Conservation (phyloP, 2,329 filamentous ascomycete species). For the Microdochium paspali region DNA sequence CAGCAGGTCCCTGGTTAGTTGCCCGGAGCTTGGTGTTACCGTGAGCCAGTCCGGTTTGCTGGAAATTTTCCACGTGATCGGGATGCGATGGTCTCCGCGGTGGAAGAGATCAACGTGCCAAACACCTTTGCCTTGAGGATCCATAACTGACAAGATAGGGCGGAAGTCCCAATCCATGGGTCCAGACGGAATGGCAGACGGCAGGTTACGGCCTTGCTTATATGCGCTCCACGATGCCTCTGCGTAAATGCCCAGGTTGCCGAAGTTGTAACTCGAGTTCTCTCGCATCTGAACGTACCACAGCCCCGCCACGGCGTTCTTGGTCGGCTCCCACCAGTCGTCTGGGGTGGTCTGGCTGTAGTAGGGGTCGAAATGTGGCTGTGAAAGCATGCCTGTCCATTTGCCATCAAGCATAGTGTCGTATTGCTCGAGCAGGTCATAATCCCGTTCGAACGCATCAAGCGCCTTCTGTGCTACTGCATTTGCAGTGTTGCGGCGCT, state of each 20-base stretch:
- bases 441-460: constrained; percentile 39
- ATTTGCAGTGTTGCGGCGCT: constrained; percentile 49
- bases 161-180: constrained; percentile 24
- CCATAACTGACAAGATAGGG: constrained; percentile 33
- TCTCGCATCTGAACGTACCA: constrained; percentile 42
- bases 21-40: constrained; percentile 7
- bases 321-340: constrained; percentile 46
- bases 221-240: constrained; percentile 48
- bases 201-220: constrained; percentile 42
- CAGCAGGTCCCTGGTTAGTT: constrained; percentile 25
- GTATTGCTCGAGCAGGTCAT: constrained; percentile 37
- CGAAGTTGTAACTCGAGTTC: constrained; percentile 36
- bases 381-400: constrained; percentile 46
- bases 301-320: constrained; percentile 43
- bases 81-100: constrained; percentile 27
- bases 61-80: constrained; percentile 27
- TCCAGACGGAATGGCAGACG: constrained; percentile 28
- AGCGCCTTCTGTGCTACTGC: constrained; percentile 32
- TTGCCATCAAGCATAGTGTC: constrained; percentile 41
- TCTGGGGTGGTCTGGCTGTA: constrained; percentile 46
- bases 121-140: constrained; percentile 32
- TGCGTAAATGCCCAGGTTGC: constrained; percentile 43
- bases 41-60: constrained; percentile 27
- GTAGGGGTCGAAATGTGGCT: constrained; percentile 27
- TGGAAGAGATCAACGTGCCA: constrained; percentile 41